A percentile compares a stretch with the other conserved stretches of the same genome.
Conservation (phyloP, 768 basidiomycete species). For the Russula emetica region DNA sequence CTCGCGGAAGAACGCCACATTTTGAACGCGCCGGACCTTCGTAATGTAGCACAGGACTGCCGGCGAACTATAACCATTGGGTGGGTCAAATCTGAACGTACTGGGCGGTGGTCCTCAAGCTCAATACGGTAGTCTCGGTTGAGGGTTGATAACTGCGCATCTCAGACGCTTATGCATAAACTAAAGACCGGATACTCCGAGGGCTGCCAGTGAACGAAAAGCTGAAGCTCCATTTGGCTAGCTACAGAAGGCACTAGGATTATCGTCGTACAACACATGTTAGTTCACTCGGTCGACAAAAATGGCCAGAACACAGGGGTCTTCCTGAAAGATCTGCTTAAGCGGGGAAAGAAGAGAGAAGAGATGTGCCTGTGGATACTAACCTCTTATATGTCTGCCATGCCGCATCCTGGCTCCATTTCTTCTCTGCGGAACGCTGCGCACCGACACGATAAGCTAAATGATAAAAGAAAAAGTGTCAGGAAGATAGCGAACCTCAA, state of each 20-base stretch:
- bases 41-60: background rate
- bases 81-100: background rate
- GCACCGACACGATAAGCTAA: background rate
- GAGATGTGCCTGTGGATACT: conserved; percentile 21
- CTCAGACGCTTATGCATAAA: background rate
- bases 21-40: background rate
- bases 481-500: conserved; percentile 43
- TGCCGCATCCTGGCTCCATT: conserved; percentile 48
- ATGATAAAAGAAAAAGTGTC: background rate
- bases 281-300: conserved; percentile 7
- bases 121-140: background rate
- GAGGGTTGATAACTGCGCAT: background rate
- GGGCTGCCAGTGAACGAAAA: background rate
- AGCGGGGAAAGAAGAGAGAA: background rate
- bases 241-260: background rate
- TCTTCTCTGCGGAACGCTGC: conserved; percentile 47
- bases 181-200: background rate
- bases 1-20: no score
- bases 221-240: background rate
- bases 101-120: background rate
- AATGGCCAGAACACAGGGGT: conserved; percentile 39
- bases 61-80: background rate
- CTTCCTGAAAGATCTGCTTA: conserved; percentile 27
- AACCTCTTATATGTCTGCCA: conserved; percentile 60
- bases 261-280: background rate